Evolutionary conservation across 108 stramenopile species (phyloP).

Genomic region (Skeletonema costatum): DNA sequence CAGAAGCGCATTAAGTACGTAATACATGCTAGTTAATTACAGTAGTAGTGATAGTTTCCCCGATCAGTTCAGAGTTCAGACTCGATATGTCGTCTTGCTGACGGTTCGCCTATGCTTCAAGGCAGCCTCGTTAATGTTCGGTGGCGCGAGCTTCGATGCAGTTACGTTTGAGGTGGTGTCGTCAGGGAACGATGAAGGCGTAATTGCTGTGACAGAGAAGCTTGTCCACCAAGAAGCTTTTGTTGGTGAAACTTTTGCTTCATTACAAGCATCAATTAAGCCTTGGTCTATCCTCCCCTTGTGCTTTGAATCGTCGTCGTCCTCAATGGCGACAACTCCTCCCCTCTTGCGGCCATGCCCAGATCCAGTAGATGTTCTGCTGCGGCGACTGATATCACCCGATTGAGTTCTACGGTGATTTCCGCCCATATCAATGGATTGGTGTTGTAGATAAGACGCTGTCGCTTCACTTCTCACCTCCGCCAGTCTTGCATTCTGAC

Average conservation of each 20-base stretch:
- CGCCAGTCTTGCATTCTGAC: background rate
- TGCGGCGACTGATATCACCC: background rate
- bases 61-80: background rate
- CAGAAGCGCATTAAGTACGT: slow-evolving; percentile 2
- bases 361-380: background rate
- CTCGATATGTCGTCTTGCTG: slow-evolving; percentile 4
- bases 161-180: background rate
- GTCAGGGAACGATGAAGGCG: background rate
- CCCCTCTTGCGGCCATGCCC: background rate
- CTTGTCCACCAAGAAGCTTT: background rate
- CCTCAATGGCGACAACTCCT: background rate
- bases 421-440: background rate
- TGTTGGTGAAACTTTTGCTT: background rate
- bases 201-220: background rate
- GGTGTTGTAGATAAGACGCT: background rate
- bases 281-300: slow-evolving; percentile 2
- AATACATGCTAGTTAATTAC: slow-evolving; percentile 1
- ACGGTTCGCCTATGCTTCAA: background rate
- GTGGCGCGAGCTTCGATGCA: background rate
- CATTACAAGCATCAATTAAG: slow-evolving; percentile 3
- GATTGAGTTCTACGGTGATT: slow-evolving; percentile 1
- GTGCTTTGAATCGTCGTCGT: background rate
- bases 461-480: slow-evolving; percentile 4
- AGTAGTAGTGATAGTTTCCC: background rate
- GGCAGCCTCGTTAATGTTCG: background rate